Base-by-base conservation (phyloP, 1,284 basidiomycete genomes). In the Trichosporon ovoides region DNA sequence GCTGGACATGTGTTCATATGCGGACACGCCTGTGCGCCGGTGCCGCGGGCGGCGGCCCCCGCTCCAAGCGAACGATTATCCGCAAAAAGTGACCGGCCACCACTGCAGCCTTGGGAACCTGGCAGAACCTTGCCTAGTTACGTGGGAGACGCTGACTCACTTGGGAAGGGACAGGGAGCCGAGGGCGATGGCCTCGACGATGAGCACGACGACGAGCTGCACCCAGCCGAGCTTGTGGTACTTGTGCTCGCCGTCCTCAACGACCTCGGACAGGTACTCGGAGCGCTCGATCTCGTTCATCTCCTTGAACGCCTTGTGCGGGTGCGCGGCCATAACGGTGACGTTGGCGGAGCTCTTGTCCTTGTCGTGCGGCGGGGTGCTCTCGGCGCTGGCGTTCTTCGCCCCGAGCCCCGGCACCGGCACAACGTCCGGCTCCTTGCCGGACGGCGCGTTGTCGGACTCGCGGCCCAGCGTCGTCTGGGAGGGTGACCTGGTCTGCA, bases 221-320 rank as follows among this genome's bases (percentile, higher is more conserved):
- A 53, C 9, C 60, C 60, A 61, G 7, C 56, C 57, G 34, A 61
- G 60, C 56, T 61, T 52, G 60, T 61, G 56, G 56, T 50, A 58
- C 56, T 61, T 61, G n/a, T 38, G 16, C 43, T 61, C 56, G 49
- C 60, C 60, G n/a, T 19, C 36, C n/a, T 38, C 28, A 14, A 46
- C 51, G 6, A 52, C 20, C 22, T 55, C 56, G 7, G 60, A 53
- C 33, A 49, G 24, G 50, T 58, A 61, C 33, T 58, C 56, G 19
- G 38, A 18, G 35, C 50, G 52, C 50, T 62, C 61, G 13, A 40
- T 53, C 50, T 62, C 61, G 36, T 38, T 55, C 61, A 62, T 59
- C 6, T 48, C 22, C 43, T 31, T 31, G 24, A 31, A 48, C 16
- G 43, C 24, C 43, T 48, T 48, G 43, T 48, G 43, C 43, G 43